Evolutionary conservation across 768 basidiomycete species (phyloP).

Genomic region (Collybia mongolica): DNA sequence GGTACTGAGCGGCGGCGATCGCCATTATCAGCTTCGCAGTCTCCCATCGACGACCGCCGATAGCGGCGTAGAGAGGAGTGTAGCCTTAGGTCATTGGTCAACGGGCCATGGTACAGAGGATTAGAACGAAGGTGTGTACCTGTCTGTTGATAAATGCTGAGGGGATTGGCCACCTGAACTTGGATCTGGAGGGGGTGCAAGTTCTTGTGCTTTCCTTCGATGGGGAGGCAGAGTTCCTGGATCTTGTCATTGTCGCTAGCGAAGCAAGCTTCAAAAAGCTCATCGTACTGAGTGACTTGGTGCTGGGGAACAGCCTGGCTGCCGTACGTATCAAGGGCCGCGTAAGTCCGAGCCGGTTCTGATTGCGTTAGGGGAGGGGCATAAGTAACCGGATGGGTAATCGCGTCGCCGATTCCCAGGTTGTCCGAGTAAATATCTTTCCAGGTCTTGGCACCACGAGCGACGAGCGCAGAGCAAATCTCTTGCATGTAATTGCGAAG

Average conservation of each 20-base stretch:
- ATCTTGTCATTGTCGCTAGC: conserved; percentile 50
- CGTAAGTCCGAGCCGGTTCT: neutral
- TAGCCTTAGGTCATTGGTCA: conserved; percentile 29
- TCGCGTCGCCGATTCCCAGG: neutral
- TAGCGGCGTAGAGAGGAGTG: conserved; percentile 50
- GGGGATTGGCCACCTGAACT: conserved; percentile 25
- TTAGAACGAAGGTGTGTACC: conserved; percentile 18
- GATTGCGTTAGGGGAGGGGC: neutral
- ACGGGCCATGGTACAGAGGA: neutral
- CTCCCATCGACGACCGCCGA: conserved; percentile 49
- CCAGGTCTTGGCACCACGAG: conserved; percentile 41
- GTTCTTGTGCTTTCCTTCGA: conserved; percentile 21
- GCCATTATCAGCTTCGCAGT: conserved; percentile 60
- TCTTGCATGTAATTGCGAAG: conserved; percentile 31
- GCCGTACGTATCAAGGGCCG: conserved; percentile 16
- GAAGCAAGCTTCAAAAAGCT: conserved; percentile 57
- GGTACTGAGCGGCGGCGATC: conserved; percentile 55
- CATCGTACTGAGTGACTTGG: conserved; percentile 41
- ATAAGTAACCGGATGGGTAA: neutral
- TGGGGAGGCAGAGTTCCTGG: conserved; percentile 51
- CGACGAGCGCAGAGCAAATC: conserved; percentile 28
- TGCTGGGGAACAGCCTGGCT: conserved; percentile 29
- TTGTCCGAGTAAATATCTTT: conserved; percentile 33
- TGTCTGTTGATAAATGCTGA: conserved; percentile 10
- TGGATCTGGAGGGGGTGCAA: conserved; percentile 42